These are phyloP conservation scores for Apostasia shenzhenica DNA, from an alignment of 106 monocot genomes.

Conservation along the genomic window DNA sequence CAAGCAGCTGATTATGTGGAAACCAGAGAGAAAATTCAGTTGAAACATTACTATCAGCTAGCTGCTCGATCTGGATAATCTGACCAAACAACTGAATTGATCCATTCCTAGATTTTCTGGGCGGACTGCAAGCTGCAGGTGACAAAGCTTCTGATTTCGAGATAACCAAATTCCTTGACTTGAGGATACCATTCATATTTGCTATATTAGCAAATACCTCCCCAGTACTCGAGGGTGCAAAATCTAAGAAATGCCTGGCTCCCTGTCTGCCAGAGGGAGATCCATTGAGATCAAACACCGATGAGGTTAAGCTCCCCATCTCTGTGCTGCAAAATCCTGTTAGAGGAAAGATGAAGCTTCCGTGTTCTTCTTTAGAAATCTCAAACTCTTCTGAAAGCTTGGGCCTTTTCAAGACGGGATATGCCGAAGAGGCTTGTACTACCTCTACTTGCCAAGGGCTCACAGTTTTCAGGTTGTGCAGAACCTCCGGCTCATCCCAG, in stretches of 20 bases:
- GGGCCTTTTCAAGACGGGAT: slow-evolving; percentile 18
- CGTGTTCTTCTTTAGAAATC: slow-evolving; percentile 3
- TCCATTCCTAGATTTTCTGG: not conserved
- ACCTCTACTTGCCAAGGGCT: slow-evolving; percentile 76
- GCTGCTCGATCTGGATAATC: slow-evolving; percentile 12
- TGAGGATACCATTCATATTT: not conserved
- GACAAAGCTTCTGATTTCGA: not conserved
- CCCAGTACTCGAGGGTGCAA: not conserved
- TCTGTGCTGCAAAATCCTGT: not conserved
- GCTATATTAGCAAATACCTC: not conserved
- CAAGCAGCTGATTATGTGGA: slow-evolving; percentile 8
- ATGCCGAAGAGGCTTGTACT: slow-evolving; percentile 2
- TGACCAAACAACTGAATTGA: slow-evolving; percentile 24
- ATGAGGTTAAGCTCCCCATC: slow-evolving; percentile 8
- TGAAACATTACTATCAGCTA: slow-evolving; percentile 6
- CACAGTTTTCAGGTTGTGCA: slow-evolving; percentile 23
- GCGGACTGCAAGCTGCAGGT: not conserved
- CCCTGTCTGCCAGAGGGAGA: slow-evolving; percentile 72
- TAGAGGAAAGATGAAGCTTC: slow-evolving; percentile 1
- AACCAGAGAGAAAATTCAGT: slow-evolving; percentile 10
- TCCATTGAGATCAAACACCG: not conserved
- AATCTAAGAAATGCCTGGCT: slow-evolving; percentile 52
- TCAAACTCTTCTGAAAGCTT: slow-evolving; percentile 10
- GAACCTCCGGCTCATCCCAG: slow-evolving; percentile 52
- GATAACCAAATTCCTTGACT: not conserved